These are phyloP conservation scores for Heliophila coronopifolia DNA, from an alignment of 441 rosid genomes.

Conservation along the genomic window DNA sequence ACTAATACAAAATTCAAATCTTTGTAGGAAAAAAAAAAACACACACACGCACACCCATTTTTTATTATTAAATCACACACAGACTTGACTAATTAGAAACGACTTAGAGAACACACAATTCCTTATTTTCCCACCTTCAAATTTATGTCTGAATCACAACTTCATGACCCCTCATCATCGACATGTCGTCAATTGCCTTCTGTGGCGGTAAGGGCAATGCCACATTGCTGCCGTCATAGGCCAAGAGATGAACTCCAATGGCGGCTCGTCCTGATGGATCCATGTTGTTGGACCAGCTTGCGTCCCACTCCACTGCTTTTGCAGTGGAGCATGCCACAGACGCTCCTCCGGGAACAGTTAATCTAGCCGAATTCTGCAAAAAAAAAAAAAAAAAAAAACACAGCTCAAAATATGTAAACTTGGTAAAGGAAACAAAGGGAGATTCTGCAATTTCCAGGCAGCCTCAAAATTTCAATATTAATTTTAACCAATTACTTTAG, in stretches of 20 bases:
- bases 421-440: no score
- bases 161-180: slow-evolving; percentile 41
- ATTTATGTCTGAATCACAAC: slow-evolving; percentile 41
- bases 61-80: slow-evolving; percentile 9
- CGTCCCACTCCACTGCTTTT: slow-evolving; percentile 78
- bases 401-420: no score
- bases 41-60: neutral
- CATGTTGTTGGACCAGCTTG: slow-evolving; percentile 64
- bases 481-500: no score
- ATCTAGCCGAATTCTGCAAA: slow-evolving; percentile 57
- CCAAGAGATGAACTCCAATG: slow-evolving; percentile 68
- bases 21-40: neutral
- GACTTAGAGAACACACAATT: neutral
- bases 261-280: slow-evolving; percentile 93
- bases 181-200: slow-evolving; percentile 33
- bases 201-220: slow-evolving; percentile 30
- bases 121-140: neutral
- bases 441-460: no score
- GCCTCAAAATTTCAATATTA: no score
- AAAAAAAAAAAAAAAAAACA: no score
- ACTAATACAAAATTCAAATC: slow-evolving; percentile 12
- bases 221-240: slow-evolving; percentile 36
- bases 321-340: slow-evolving; percentile 84
- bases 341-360: slow-evolving; percentile 86
- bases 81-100: slow-evolving; percentile 1